These are phyloP conservation scores for Neofusicoccum parvum DNA, from an alignment of 2,329 filamentous ascomycete genomes.

Conservation along the genomic window DNA sequence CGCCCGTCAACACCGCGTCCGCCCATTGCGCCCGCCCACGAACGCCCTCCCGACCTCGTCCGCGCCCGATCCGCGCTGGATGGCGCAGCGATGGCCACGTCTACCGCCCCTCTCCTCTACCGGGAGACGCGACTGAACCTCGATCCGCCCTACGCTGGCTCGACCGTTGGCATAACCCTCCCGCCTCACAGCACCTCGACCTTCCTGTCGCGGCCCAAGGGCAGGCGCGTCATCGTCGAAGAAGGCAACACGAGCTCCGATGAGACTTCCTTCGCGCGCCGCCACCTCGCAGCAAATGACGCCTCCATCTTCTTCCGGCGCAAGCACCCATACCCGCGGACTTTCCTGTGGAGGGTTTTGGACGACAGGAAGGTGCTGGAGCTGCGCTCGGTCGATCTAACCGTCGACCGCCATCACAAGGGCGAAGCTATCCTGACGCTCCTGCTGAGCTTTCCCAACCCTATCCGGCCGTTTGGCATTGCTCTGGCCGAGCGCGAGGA, in stretches of 20 bases:
- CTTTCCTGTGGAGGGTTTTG: constrained; percentile 88
- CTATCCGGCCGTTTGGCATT: constrained; percentile 76
- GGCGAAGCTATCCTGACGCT: constrained; percentile 73
- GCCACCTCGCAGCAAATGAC: constrained; percentile 69
- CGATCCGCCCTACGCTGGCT: constrained; percentile 70
- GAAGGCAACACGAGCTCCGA: constrained; percentile 56
- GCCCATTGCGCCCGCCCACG: constrained; percentile 4
- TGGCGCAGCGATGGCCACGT: constrained; percentile 70
- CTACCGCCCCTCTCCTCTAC: constrained; percentile 69
- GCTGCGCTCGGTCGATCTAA: constrained; percentile 79
- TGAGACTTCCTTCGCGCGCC: constrained; percentile 71
- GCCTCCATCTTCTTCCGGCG: constrained; percentile 84
- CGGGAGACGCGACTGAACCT: constrained; percentile 86
- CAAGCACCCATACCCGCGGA: constrained; percentile 74
- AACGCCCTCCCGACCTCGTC: neutral
- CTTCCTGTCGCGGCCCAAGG: constrained; percentile 34
- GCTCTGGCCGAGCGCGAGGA: constrained; percentile 79
- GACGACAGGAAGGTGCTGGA: constrained; percentile 80
- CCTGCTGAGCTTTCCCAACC: constrained; percentile 73
- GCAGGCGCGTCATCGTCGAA: constrained; percentile 39
- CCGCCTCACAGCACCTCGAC: constrained; percentile 36
- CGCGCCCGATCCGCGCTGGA: constrained; percentile 35
- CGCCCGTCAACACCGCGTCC: constrained; percentile 18
- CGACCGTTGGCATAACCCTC: constrained; percentile 65
- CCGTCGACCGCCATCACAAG: constrained; percentile 59